Evolutionary conservation across 106 monocot genomes (phyloP), one percentile per base, ranked within the genome.

Genomic region (Xerophyta viscosa): DNA sequence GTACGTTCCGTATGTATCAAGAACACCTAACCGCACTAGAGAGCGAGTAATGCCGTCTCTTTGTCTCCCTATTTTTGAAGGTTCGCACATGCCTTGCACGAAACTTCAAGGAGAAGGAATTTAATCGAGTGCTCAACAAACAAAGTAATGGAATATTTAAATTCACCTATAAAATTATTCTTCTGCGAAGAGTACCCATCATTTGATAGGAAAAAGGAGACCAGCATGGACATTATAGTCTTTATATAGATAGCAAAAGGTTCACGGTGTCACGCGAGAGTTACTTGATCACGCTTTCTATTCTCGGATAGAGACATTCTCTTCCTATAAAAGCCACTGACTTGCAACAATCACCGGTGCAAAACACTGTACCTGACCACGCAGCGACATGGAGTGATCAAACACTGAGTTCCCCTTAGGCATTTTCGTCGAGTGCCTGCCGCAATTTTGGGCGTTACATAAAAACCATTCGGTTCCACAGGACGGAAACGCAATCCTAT

Each of bases 381-480:
- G n/a, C 91, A 14, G 70, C 67, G 31, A 92, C 78, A 78, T 86
- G 78, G 1, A 78, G 81, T 8, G 86, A 78, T 81, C 86, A 92
- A 10, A 82, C 26, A 21, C 78, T 82, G 17, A 92, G 49, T 41
- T 76, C 86, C 53, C 79, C 69, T 25, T 73, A 52, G 14, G 47
- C 56, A 86, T 86, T 86, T 66, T 31, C 49, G n/a, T 69, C 70
- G 46, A 92, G 59, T n/a, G n/a, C 29, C 64, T 70, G 12, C 91
- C 86, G 31, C 91, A 92, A 56, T 92, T n/a, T 92, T 0, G 86
- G 72, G 17, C 82, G 86, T 86, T 86, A 86, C 57, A 81, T 82
- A 10, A 92, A 77, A 4, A 92, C 66, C 46, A 86, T 92, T n/a
- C n/a, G 50, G 91, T 82, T 60, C 62, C 70, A 56, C 66, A 5